Base-by-base conservation (phyloP, 176 grass and related monocot species). In the Zoysia pacifica region DNA sequence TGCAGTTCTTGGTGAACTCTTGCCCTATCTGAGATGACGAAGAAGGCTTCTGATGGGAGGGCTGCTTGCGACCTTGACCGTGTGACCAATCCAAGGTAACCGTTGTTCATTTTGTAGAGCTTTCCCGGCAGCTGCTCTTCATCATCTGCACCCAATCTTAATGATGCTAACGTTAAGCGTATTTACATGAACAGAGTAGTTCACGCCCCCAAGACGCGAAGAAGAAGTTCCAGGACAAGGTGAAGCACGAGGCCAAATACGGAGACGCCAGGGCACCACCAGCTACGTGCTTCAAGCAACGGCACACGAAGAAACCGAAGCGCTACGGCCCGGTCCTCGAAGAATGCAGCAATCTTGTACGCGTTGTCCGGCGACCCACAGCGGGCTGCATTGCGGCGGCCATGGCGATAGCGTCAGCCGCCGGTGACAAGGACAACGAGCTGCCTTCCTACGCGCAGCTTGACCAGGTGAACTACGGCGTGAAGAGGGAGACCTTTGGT, bases 401-500 rank as follows among this genome's bases (percentile, higher is more conserved):
- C 14, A 37, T 56, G 59, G 56, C 55, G 13, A 19, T 36, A 59
- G 62, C 80, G 48, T 35, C 77, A 0, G 18, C 35, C 4, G 18
- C 18, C 55, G 68, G 37, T 4, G 78, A 64, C 6, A 73, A 88
- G 73, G 83, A 58, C 15, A 66, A 85, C 15, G 72, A 85, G 11
- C 82, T 60, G 78, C 59, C 78, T 59, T 67, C 58, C 5, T 88
- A 88, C 67, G 51, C 79, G 82, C 85, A 88, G 71, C 85, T 91
- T 54, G 86, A 91, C 64, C 79, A 83, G 46, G 82, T 83, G 54
- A 59, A 2, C 48, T 62, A 81, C 37, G 71, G 75, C 19, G 55
- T 88, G 43, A 86, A 67, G 69, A 82, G 86, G 73, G 89, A 91
- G n/a, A 78, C 78, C 10, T 86, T 86, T 85, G 89, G 89, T 91